These are phyloP conservation scores for Pulveroboletus sp. DNA, from an alignment of 768 basidiomycete species.

Conservation along the genomic window DNA sequence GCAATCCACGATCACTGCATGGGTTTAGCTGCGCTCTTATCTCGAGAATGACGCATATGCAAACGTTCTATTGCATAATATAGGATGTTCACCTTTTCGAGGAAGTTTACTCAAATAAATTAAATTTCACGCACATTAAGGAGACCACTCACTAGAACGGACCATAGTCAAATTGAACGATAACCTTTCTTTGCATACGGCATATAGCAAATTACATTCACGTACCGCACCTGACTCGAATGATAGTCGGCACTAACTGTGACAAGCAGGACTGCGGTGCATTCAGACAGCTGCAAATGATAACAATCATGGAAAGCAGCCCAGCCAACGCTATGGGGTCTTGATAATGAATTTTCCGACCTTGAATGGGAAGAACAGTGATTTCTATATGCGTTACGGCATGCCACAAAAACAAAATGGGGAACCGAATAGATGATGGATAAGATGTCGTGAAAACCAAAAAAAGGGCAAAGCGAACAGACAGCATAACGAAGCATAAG, in stretches of 20 bases:
- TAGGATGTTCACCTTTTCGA: too few species aligned
- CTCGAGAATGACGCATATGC: background rate
- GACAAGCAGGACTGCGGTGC: too few species aligned
- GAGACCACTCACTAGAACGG: background rate
- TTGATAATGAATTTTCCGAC: constrained; percentile 11
- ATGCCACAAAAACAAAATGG: constrained; percentile 18
- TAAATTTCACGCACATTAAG: background rate
- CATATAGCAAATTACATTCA: background rate
- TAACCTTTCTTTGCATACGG: constrained; percentile 8
- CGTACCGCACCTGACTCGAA: background rate
- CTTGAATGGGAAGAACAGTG: background rate
- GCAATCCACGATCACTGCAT: constrained; percentile 9
- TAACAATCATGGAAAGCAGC: constrained; percentile 17
- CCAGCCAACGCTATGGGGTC: constrained; percentile 12
- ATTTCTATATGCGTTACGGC: constrained; percentile 28
- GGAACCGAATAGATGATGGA: constrained; percentile 31
- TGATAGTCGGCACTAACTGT: background rate
- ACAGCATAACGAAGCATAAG: constrained; percentile 25
- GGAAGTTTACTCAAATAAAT: too few species aligned
- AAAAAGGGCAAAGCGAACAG: constrained; percentile 15
- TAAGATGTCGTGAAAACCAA: constrained; percentile 20
- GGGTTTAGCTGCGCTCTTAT: background rate
- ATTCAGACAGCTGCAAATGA: background rate
- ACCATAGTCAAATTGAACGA: too few species aligned
- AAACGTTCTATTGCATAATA: background rate